A percentile compares a stretch with the other conserved stretches of the same genome.
Evolutionary conservation across 345 rosid species (phyloP).

Genomic region (Corymbia maculata): DNA sequence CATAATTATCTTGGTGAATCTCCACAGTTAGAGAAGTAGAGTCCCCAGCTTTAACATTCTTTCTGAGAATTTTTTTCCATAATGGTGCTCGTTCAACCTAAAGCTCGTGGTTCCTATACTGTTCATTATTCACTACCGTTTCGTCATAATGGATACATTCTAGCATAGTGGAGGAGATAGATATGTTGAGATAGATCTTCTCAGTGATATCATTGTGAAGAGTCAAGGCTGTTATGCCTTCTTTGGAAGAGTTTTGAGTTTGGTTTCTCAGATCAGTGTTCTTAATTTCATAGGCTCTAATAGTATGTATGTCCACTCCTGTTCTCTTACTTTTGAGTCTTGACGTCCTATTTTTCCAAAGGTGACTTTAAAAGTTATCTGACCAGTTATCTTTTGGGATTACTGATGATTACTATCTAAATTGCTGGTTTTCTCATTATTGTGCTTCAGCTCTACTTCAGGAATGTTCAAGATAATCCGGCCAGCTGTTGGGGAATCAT

Average conservation of each 20-base stretch:
- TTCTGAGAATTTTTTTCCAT: neutral
- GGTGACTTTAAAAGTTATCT: neutral
- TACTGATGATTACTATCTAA: neutral
- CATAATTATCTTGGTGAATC: neutral
- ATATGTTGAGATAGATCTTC: neutral
- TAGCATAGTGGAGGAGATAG: neutral
- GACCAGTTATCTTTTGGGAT: neutral
- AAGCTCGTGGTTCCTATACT: neutral
- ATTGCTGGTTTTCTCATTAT: neutral
- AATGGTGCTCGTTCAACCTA: neutral
- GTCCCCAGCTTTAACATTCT: neutral
- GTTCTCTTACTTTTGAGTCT: neutral
- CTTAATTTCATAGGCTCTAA: neutral
- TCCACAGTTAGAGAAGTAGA: neutral
- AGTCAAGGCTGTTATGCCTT: neutral
- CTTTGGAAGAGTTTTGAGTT: neutral
- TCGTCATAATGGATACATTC: neutral
- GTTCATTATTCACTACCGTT: neutral
- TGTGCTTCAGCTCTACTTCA: slow-evolving; percentile 55
- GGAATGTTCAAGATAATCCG: slow-evolving; percentile 83
- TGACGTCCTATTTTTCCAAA: neutral
- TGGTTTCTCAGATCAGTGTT: neutral
- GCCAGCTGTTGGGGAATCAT: slow-evolving; percentile 91
- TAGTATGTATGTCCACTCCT: neutral
- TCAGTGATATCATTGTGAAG: neutral